These are phyloP conservation scores for Cystobasidium slooffiae DNA, from an alignment of 1,284 basidiomycete species.

Conservation along the genomic window DNA sequence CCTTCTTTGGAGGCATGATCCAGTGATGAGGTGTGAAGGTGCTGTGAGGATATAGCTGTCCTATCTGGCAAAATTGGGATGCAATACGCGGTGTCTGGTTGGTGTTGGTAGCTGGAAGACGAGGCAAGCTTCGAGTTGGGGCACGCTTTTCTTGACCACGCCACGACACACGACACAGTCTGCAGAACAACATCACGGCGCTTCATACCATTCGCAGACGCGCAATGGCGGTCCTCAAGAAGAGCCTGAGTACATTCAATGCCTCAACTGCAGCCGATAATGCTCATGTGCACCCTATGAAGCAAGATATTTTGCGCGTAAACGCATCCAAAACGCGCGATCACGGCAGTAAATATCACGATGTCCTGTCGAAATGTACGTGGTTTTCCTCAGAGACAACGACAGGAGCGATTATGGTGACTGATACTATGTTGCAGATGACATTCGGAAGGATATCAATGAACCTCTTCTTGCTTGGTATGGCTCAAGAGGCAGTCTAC, in stretches of 20 bases:
- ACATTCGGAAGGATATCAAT: slow-evolving; percentile 33
- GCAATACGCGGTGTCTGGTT: background rate
- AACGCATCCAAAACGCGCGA: slow-evolving; percentile 37
- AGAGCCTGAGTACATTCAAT: slow-evolving; percentile 7
- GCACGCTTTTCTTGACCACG: background rate
- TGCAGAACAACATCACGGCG: background rate
- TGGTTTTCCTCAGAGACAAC: background rate
- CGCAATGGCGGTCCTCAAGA: slow-evolving; percentile 13
- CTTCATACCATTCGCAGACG: background rate
- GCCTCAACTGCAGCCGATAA: background rate
- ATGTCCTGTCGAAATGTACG: slow-evolving; percentile 29
- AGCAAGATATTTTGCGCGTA: slow-evolving; percentile 18
- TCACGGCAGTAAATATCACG: slow-evolving; percentile 31
- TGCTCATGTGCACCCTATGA: slow-evolving; percentile 11
- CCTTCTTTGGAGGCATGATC: slow-evolving; percentile 43
- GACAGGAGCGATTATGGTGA: background rate
- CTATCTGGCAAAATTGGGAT: background rate
- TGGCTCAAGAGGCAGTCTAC: slow-evolving; percentile 33
- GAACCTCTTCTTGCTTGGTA: slow-evolving; percentile 40
- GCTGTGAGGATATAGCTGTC: too few relatives aligned
- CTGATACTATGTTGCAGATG: slow-evolving; percentile 16
- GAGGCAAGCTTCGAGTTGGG: background rate
- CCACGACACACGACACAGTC: background rate
- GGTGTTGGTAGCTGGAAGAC: slow-evolving; percentile 15
- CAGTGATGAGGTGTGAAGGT: background rate